Evolutionary conservation across 345 rosid genomes (phyloP), one percentile per base, ranked within the genome.

Genomic region (Mangifera indica): DNA sequence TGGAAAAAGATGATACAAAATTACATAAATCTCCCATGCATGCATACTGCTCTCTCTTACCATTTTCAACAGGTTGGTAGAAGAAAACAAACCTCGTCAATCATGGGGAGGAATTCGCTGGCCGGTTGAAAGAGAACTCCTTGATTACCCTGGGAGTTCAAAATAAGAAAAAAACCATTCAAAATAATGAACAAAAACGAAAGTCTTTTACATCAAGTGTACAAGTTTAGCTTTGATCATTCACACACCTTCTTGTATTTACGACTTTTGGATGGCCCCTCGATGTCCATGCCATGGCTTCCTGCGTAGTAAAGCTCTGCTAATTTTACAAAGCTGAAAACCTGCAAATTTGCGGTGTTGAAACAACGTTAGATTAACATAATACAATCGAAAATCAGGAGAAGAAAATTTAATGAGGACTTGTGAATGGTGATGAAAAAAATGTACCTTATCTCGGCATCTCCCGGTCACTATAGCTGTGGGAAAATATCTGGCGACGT

Each of bases 271-370:
- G 89, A 79, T 67, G 99, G 99, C 13, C 92, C 94, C 80, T 83
- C 89, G 60, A 95, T 96, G 84, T 96, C 99, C 98, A 96, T 96
- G n/a, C 99, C 99, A 73, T 96, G 99, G 78, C 99, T 96, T 22
- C 96, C 98, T 0, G 99, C 99, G 64, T 96, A 96, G 70, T 93
- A 91, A 55, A 96, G 88, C 71, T 76, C 99, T 1, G 83, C 83
- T 64, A 96, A 72, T 80, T 86, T 81, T 10, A 96, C 98, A 79
- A 96, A 96, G 42, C 85, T 79, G 65, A 88, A 93, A 22, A 96
- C 98, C 98, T 93, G 79, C 53, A 76, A 60, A 60, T 37, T 72
- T 3, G 11, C 29, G 10, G 57, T 1, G 25, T 49, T 7, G 51
- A 14, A 55, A 60, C 48, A 70, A 56, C n/a, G 66, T 37, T 40